Evolutionary conservation across 176 grass and related monocot genomes (phyloP), one percentile per base, ranked within the genome.

Genomic region (Otatea glauca): DNA sequence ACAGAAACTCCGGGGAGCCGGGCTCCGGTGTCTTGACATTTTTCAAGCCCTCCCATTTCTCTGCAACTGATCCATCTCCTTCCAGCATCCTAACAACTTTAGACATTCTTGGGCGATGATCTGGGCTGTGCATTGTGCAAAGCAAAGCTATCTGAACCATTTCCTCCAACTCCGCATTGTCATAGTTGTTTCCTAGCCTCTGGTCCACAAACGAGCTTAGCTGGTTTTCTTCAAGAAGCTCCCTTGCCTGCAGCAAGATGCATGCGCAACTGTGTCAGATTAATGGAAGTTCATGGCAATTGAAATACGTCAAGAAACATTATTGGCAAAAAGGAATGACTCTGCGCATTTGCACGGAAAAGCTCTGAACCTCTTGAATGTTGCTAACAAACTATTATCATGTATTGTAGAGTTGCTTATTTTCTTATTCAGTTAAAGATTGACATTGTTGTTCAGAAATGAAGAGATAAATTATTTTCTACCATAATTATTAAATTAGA

Each of bases 131-230:
- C 82, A 90, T 92, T 6, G 92, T 93, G 87, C 95, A 98, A 37
- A 98, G 87, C 67, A 98, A 76, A 24, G 91, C 95, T 44, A 98
- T 82, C 76, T 90, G 87, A 68, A 95, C 85, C 91, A 98, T 90
- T 54, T 92, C 80, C 50, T 92, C 85, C 54, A 91, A 61, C 78
- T 95, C 92, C 4, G 83, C 76, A 21, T 12, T 70, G 25, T 88
- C 45, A 7, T 95, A 93, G n/a, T 78, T 60, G 18, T 60, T 80
- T 24, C 79, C 70, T 6, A 95, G 85, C 24, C 88, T 92, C 49
- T 37, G 78, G 60, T 98, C 95, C 18, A 88, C 92, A 47, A 98
- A 71, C 44, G 39, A 50, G 41, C 65, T 86, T 45, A 95, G 83
- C 51, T 90, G 76, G 14, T 72, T 86, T 21, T 85, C 83, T 65